Evolutionary conservation across 345 rosid species (phyloP), one percentile per base, ranked within the genome.

Genomic region (Laguncularia racemosa): DNA sequence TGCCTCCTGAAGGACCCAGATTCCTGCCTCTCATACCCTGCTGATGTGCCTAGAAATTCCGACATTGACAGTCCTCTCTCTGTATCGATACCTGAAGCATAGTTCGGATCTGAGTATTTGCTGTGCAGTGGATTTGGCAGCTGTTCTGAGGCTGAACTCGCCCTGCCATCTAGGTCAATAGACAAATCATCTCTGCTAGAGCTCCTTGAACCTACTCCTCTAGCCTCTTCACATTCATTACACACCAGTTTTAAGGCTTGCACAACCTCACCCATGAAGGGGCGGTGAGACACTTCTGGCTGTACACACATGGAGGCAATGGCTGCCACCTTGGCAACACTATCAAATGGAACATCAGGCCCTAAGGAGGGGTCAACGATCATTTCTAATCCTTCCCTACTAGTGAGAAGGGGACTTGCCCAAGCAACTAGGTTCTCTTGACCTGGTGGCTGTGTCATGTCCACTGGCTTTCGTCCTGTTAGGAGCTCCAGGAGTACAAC

Each of bases 291-390:
- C 48, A 87, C 99, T 79, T 93, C 99, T 1, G 84, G 91, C 59
- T 93, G 99, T 56, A 89, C 99, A 44, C 97, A 89, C 97, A 86
- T 89, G 0, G 99, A 93, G 61, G 99, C 99, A 60, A 93, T 93
- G 0, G 96, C 97, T 3, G 68, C 68, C 26, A 57, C 62, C 18
- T 51, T 65, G 3, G 68, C 89, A 62, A 89, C 84, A 60, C 84
- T 85, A 49, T 93, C 97, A 6, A 80, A 85, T 16, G 96, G 74
- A 46, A 84, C 78, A 55, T 78, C 81, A 4, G 76, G 71, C 64
- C 87, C 86, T 18, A 89, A 72, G 69, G 87, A 83, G 44, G 71
- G 74, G 58, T 93, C 99, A 13, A 79, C 67, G 3, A 89, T 71
- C 58, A 76, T 71, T 71, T 81, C 81, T 56, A 93, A 77, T 53